These are phyloP conservation scores for Moesziomyces sp. DNA, from an alignment of 1,284 basidiomycete species.

Conservation along the genomic window DNA sequence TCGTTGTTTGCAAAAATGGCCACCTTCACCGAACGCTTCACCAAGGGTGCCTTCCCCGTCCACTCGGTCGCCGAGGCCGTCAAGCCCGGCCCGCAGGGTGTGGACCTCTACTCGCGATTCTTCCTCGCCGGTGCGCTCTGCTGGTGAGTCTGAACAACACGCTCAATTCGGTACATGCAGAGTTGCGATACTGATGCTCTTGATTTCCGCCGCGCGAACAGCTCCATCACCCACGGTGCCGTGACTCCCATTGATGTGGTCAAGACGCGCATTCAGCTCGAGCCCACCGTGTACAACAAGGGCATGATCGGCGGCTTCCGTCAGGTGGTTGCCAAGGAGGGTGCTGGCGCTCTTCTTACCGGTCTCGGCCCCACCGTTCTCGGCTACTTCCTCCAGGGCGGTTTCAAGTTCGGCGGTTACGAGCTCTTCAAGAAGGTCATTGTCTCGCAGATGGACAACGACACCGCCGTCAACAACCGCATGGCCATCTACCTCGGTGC, in stretches of 20 bases:
- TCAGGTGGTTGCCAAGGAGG: slow-evolving; percentile 64
- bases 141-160: slow-evolving; percentile 67
- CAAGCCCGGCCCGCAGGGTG: slow-evolving; percentile 57
- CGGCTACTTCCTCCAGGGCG: slow-evolving; percentile 68
- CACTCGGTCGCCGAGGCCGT: slow-evolving; percentile 54
- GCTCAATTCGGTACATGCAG: not conserved
- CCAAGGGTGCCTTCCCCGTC: slow-evolving; percentile 60
- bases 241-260: slow-evolving; percentile 65
- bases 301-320: slow-evolving; percentile 67
- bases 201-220: slow-evolving; percentile 7
- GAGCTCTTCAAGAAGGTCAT: slow-evolving; percentile 68
- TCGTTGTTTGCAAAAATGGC: slow-evolving; percentile 30
- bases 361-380: slow-evolving; percentile 66
- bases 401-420: slow-evolving; percentile 68
- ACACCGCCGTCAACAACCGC: slow-evolving; percentile 65
- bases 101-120: slow-evolving; percentile 71
- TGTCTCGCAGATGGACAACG: slow-evolving; percentile 63
- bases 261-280: slow-evolving; percentile 97
- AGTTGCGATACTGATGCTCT: not conserved
- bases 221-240: slow-evolving; percentile 87
- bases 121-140: slow-evolving; percentile 87
- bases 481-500: slow-evolving; percentile 66
- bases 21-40: slow-evolving; percentile 52
- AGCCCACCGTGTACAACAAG: slow-evolving; percentile 73
- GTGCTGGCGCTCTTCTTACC: slow-evolving; percentile 65